These are phyloP conservation scores for Penicillium steckii DNA, from an alignment of 495 filamentous ascomycete genomes.

Conservation along the genomic window DNA sequence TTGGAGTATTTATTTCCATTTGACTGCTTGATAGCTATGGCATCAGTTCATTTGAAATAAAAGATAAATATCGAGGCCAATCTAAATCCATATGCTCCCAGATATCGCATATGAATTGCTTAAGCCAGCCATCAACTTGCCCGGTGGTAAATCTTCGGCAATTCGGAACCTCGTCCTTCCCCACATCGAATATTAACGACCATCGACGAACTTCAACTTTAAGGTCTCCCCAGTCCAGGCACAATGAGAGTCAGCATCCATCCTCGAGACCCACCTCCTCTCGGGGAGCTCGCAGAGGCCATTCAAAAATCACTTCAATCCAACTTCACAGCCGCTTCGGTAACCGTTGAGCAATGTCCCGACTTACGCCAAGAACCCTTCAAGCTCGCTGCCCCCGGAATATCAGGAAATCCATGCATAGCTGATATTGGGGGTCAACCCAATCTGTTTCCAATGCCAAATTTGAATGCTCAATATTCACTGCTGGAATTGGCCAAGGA, in stretches of 20 bases:
- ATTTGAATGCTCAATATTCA: slow-evolving; percentile 29
- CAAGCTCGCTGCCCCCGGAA: slow-evolving; percentile 32
- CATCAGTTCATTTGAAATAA: too few relatives aligned
- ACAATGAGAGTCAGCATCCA: slow-evolving; percentile 16
- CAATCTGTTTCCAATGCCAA: slow-evolving; percentile 33
- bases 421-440: slow-evolving; percentile 39
- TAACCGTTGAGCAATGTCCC: slow-evolving; percentile 30
- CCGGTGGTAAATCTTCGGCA: not conserved
- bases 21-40: too few relatives aligned
- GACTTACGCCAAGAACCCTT: slow-evolving; percentile 38
- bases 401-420: slow-evolving; percentile 33
- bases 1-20: too few relatives aligned
- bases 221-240: not conserved
- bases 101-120: too few relatives aligned
- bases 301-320: slow-evolving; percentile 20
- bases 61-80: too few relatives aligned
- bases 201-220: not conserved
- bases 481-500: slow-evolving; percentile 26
- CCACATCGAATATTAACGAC: not conserved
- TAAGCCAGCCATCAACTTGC: not conserved
- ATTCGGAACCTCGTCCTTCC: too few relatives aligned
- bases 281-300: slow-evolving; percentile 22
- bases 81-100: too few relatives aligned
- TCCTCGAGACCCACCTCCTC: slow-evolving; percentile 20
- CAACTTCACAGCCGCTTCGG: slow-evolving; percentile 26